Conservation (phyloP, 2,329 filamentous ascomycete genomes). For the Colletotrichum sp. region DNA sequence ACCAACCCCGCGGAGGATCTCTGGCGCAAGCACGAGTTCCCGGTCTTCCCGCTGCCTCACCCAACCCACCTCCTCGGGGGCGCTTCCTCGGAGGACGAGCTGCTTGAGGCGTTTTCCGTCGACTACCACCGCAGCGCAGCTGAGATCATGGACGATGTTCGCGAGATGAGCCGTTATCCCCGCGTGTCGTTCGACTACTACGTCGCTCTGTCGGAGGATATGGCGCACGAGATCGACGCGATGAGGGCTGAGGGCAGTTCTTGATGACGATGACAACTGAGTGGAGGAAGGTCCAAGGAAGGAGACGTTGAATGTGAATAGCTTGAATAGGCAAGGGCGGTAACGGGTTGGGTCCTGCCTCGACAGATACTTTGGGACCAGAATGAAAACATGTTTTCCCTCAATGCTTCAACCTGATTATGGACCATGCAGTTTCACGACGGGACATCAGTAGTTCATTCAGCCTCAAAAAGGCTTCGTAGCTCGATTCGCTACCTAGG, state of each 20-base stretch:
- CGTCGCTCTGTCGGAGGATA: not conserved
- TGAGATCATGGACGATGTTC: not conserved
- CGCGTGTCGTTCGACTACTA: not conserved
- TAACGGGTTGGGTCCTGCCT: not conserved
- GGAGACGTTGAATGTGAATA: not conserved
- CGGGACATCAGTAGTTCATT: not conserved
- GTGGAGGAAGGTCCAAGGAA: not conserved
- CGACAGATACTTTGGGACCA: not conserved
- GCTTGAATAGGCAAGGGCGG: not conserved
- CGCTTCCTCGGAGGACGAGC: not conserved
- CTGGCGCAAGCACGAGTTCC: not conserved
- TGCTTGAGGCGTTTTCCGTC: not conserved
- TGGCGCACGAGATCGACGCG: not conserved
- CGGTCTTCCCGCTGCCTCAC: not conserved
- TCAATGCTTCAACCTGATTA: not conserved
- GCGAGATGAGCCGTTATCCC: not conserved
- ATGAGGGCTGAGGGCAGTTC: not conserved
- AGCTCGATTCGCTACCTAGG: conserved; percentile 13
- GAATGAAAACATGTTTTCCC: not conserved
- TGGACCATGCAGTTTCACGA: not conserved
- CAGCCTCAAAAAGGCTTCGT: not conserved
- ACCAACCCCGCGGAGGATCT: not conserved
- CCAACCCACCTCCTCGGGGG: not conserved
- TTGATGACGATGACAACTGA: not conserved
- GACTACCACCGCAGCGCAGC: not conserved